These are phyloP conservation scores for Leucosporidium yakuticum DNA, from an alignment of 768 basidiomycete species.

Conservation along the genomic window DNA sequence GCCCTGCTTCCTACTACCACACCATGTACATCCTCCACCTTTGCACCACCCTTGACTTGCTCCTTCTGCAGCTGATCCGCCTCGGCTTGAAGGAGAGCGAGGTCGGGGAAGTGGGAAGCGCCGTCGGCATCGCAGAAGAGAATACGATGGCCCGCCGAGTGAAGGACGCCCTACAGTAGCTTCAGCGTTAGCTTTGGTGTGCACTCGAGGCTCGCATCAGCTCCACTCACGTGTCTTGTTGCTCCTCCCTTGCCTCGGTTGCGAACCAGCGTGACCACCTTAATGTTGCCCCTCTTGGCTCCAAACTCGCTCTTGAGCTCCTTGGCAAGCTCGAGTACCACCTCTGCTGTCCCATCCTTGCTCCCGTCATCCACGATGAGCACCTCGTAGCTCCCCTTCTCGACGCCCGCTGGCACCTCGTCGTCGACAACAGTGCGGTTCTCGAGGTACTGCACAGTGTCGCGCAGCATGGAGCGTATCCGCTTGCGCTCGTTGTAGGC, in stretches of 20 bases:
- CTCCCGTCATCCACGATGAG: conserved; percentile 89
- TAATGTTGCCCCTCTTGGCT: conserved; percentile 52
- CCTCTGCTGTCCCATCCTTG: conserved; percentile 61
- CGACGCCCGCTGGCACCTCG: neutral
- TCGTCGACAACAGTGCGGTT: conserved; percentile 44
- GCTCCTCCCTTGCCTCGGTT: conserved; percentile 93
- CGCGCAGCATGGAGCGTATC: conserved; percentile 73
- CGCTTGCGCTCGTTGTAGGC: conserved; percentile 86
- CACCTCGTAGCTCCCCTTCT: conserved; percentile 55
- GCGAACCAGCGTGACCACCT: conserved; percentile 66
- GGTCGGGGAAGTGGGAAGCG: conserved; percentile 77
- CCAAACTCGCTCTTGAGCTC: conserved; percentile 45
- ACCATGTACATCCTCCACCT: conserved; percentile 49
- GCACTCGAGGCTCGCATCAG: too few species aligned
- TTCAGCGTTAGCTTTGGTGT: neutral
- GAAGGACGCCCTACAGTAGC: conserved; percentile 47
- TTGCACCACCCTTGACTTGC: conserved; percentile 38
- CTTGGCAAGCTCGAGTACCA: conserved; percentile 60
- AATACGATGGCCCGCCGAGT: conserved; percentile 66
- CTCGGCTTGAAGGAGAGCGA: conserved; percentile 68
- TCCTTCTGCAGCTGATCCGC: conserved; percentile 57
- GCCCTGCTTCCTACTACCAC: conserved; percentile 79
- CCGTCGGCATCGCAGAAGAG: conserved; percentile 94
- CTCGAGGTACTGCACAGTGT: conserved; percentile 54
- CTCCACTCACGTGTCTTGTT: conserved; percentile 58